Base-by-base conservation (phyloP, 768 basidiomycete genomes). In the Termitomyces sp. region DNA sequence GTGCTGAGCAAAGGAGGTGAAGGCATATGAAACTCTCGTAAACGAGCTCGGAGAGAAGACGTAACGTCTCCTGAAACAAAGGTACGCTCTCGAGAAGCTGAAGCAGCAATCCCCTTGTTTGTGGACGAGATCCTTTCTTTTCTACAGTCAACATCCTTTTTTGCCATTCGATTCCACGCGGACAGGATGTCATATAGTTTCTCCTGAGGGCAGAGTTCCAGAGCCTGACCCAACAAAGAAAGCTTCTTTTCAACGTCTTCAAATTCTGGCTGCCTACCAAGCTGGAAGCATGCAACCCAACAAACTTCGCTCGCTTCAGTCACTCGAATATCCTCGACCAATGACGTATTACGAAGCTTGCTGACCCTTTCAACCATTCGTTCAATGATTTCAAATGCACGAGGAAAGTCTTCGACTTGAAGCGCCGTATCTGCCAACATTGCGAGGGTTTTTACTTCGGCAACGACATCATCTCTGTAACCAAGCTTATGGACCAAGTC, bases 351-450 rank as follows among this genome's bases (percentile, higher is more conserved):
- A 30, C 79, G 76, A 48, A 92, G 70, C 16, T 73, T 67, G n/a
- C 76, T 67, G 40, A 90, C 84, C 22, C 72, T 78, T 49, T 80
- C 74, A 18, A 92, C 81, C 86, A 95, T 94, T 41, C 76, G 75
- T 60, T 87, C 79, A 66, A 80, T 85, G 45, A 83, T 83, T 58
- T 88, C 87, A 63, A 83, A 87, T 0, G 93, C 93, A 18, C 81
- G 79, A 1, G 71, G 65, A 59, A 88, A 95, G 65, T 98, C 94
- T 65, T 89, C 90, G 0, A 80, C 80, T 63, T 90, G 88, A 11
- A 94, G 77, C 0, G 94, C 94, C 2, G 92, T 86, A 59, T 93
- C 92, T 10, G 87, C 86, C 24, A 98, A 79, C 96, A 98, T 98
- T 45, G 92, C 90, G 45, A 93, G 78, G 1, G 86, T 81, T 66